Evolutionary conservation across 2,329 filamentous ascomycete species (phyloP).

Genomic region (Emydomyces testavorans): DNA sequence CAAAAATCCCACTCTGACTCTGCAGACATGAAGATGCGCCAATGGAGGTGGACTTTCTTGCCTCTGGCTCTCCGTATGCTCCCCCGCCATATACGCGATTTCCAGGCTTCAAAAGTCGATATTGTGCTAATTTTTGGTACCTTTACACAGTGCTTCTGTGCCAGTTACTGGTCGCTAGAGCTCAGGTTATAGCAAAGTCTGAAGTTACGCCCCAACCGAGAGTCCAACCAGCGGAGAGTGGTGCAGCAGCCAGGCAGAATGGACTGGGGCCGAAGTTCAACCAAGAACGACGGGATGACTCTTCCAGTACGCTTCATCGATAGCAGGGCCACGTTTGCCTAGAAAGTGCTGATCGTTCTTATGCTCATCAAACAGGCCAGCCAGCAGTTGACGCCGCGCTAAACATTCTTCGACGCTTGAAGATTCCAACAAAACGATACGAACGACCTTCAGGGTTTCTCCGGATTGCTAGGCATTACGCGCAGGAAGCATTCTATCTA

Average conservation of each 20-base stretch:
- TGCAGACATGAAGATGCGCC: conserved; percentile 15
- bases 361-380: conserved; percentile 14
- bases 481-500: conserved; percentile 50
- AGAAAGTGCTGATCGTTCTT: not conserved
- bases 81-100: not conserved
- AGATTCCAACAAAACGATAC: conserved; percentile 14
- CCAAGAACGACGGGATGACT: not conserved
- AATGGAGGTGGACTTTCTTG: conserved; percentile 16
- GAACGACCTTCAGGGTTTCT: conserved; percentile 48
- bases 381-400: conserved; percentile 16
- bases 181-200: conserved; percentile 2
- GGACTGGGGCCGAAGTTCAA: conserved; percentile 5
- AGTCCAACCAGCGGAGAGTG: not conserved
- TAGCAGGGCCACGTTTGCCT: not conserved
- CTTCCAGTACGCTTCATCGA: not conserved
- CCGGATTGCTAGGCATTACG: conserved; percentile 48
- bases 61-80: conserved; percentile 15
- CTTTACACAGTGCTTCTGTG: conserved; percentile 11
- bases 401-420: conserved; percentile 16
- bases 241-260: not conserved
- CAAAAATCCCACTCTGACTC: not conserved
- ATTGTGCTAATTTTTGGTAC: not conserved
- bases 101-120: not conserved
- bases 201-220: not conserved
- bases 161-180: conserved; percentile 10